Percentiles rank a stretch among this genome's conserved stretches.
Evolutionary conservation across 345 rosid genomes (phyloP).

Genomic region (Laguncularia racemosa): DNA sequence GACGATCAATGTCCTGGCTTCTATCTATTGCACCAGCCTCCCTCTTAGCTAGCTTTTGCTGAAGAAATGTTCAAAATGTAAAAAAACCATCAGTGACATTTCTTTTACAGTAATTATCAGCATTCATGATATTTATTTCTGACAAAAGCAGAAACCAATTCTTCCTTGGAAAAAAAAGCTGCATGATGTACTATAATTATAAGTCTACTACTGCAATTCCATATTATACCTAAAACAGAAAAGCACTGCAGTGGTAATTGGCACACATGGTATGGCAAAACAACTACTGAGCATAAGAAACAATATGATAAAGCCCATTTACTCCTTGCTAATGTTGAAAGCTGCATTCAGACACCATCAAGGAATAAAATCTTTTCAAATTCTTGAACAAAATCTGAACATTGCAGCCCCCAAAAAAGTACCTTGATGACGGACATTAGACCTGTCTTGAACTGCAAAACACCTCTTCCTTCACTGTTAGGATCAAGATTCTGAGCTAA

Average conservation of each 20-base stretch:
- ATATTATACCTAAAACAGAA: no score
- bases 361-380: not conserved
- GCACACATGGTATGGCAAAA: no score
- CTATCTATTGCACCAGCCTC: constrained; percentile 84
- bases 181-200: no score
- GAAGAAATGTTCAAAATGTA: constrained; percentile 22
- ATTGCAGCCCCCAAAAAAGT: not conserved
- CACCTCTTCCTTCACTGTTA: constrained; percentile 96
- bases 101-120: not conserved
- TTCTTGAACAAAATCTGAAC: not conserved
- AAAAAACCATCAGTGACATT: not conserved
- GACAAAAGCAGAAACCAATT: not conserved
- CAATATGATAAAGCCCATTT: not conserved
- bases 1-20: constrained; percentile 72
- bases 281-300: not conserved
- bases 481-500: constrained; percentile 97
- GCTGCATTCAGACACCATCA: not conserved
- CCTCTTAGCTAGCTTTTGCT: constrained; percentile 97
- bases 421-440: constrained; percentile 96
- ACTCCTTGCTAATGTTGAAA: not conserved
- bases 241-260: no score
- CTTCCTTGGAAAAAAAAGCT: no score
- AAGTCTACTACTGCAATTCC: no score
- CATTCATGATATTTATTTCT: not conserved
- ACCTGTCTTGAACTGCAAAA: constrained; percentile 95